These are phyloP conservation scores for Saccharomycopsis phalli DNA, from an alignment of 1,139 yeast species.

Conservation along the genomic window DNA sequence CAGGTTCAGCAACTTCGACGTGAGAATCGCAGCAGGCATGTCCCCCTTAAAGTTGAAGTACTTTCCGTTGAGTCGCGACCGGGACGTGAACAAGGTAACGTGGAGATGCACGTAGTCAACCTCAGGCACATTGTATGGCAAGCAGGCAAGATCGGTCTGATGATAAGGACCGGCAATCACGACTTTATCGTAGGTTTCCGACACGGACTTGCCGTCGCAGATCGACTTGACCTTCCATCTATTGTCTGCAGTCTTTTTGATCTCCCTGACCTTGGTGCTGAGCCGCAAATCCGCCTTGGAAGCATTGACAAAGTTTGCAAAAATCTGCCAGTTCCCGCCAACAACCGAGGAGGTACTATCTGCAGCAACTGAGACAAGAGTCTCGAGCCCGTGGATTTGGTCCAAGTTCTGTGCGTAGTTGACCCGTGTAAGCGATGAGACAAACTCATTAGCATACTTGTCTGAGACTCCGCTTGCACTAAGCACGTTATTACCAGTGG, in stretches of 20 bases:
- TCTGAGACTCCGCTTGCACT: slow-evolving; percentile 23
- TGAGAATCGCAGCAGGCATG: not conserved
- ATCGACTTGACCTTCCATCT: not conserved
- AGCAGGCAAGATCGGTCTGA: slow-evolving; percentile 15
- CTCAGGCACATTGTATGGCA: slow-evolving; percentile 7
- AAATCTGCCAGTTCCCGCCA: slow-evolving; percentile 37
- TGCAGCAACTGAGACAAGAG: slow-evolving; percentile 32
- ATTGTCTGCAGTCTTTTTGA: slow-evolving; percentile 16
- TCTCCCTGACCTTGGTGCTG: slow-evolving; percentile 25
- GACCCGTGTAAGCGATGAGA: slow-evolving; percentile 34
- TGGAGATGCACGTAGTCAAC: slow-evolving; percentile 28
- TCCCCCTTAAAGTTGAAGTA: not conserved
- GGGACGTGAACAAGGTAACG: slow-evolving; percentile 26
- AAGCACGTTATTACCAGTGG: slow-evolving; percentile 25
- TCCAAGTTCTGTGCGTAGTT: slow-evolving; percentile 34
- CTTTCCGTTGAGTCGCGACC: not conserved
- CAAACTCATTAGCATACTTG: slow-evolving; percentile 26
- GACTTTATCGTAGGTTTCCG: slow-evolving; percentile 31
- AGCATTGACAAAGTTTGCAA: slow-evolving; percentile 29
- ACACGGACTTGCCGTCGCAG: not conserved
- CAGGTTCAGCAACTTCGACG: slow-evolving; percentile 1
- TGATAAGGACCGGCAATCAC: slow-evolving; percentile 35
- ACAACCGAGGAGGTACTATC: slow-evolving; percentile 27
- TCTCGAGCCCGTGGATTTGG: slow-evolving; percentile 33
- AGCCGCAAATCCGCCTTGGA: slow-evolving; percentile 29